Percentiles rank a stretch among this genome's conserved stretches.
phyloP scores from a whole-genome alignment of 2,329 filamentous ascomycete species.

The Westerdykella aurantiaca region DNA sequence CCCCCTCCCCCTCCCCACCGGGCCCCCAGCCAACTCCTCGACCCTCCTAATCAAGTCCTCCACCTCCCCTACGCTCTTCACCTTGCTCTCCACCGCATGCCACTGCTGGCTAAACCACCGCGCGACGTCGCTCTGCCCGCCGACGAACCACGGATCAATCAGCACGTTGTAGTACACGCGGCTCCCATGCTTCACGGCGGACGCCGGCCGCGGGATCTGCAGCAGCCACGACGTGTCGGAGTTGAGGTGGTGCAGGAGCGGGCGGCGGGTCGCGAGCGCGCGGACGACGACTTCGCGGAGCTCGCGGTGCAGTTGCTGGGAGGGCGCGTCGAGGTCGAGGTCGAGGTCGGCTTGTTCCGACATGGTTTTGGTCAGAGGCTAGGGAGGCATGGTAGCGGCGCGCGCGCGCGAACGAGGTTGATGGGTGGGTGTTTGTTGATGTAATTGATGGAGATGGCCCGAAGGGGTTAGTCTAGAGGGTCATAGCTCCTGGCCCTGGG shows the following conservation, averaged over 20 bases:
- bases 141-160: conserved; percentile 60
- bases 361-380: not conserved
- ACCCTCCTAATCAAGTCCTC: conserved; percentile 48
- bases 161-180: conserved; percentile 58
- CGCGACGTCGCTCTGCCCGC: conserved; percentile 58
- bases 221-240: conserved; percentile 63
- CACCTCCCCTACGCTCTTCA: conserved; percentile 52
- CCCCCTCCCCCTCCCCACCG: conserved; percentile 11
- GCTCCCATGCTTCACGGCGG: conserved; percentile 37
- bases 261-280: conserved; percentile 41
- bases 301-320: conserved; percentile 33
- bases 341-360: too few relatives aligned
- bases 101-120: conserved; percentile 61
- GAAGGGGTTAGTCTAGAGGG: too few relatives aligned
- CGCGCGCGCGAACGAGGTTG: not conserved
- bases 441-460: too few relatives aligned
- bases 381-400: not conserved
- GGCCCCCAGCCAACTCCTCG: conserved; percentile 40
- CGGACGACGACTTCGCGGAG: conserved; percentile 38
- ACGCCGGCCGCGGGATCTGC: conserved; percentile 54
- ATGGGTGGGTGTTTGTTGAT: too few relatives aligned
- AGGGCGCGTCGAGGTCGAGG: not conserved
- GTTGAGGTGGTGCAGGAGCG: conserved; percentile 59
- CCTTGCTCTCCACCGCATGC: conserved; percentile 51
- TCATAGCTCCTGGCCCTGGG: too few relatives aligned